Conservation (phyloP, 2,329 filamentous ascomycete genomes). For the Botrytis tulipae region DNA sequence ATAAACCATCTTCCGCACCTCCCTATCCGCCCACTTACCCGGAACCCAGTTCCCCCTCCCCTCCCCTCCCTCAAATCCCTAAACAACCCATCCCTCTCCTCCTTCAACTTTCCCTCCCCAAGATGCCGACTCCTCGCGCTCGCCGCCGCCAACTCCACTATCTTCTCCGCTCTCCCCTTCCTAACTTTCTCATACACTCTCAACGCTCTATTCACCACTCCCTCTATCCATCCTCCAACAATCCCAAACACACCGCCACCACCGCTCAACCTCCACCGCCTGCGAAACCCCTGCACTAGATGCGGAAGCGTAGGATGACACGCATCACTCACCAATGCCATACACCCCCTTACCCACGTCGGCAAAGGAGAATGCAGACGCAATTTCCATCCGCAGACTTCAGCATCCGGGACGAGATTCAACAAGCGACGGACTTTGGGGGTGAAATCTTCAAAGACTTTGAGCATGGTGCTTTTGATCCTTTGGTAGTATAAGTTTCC, state of each 20-base stretch:
- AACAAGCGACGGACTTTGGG: constrained; percentile 57
- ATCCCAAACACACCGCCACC: constrained; percentile 53
- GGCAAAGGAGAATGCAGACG: constrained; percentile 56
- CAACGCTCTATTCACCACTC: constrained; percentile 39
- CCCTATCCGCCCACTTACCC: constrained; percentile 69
- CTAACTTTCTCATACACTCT: constrained; percentile 45
- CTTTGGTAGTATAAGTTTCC: constrained; percentile 60
- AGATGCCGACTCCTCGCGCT: constrained; percentile 56
- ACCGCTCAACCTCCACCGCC: constrained; percentile 65
- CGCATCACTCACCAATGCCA: constrained; percentile 42
- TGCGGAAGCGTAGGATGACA: constrained; percentile 66
- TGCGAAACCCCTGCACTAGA: constrained; percentile 64
- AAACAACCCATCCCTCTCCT: constrained; percentile 45
- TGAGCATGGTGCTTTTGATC: constrained; percentile 58
- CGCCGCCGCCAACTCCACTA: constrained; percentile 55
- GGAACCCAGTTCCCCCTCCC: constrained; percentile 51
- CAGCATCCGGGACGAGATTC: constrained; percentile 45
- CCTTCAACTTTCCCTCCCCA: constrained; percentile 55
- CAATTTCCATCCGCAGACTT: constrained; percentile 57
- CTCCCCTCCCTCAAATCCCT: constrained; percentile 53
- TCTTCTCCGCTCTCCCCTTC: constrained; percentile 52
- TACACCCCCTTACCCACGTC: constrained; percentile 47
- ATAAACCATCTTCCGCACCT: constrained; percentile 66
- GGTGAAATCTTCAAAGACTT: constrained; percentile 59
- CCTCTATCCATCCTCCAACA: constrained; percentile 37